phyloP scores from a whole-genome alignment of 306 rosid genomes.

The Lupinus albus region DNA sequence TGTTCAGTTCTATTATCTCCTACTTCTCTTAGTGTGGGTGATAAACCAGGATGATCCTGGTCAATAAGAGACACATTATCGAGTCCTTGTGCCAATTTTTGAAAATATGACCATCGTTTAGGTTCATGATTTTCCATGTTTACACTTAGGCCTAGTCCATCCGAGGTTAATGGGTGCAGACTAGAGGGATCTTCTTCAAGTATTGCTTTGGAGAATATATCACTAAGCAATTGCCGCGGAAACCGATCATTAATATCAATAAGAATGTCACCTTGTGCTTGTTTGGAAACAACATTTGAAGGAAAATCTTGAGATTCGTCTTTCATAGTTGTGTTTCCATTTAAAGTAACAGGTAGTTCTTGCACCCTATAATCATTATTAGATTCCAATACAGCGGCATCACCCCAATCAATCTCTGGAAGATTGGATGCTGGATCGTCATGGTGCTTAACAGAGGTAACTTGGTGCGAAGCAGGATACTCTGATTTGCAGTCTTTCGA shows the following conservation, averaged over 20 bases:
- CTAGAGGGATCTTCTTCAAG: constrained; percentile 45
- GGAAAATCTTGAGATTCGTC: constrained; percentile 44
- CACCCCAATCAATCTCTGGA: constrained; percentile 46
- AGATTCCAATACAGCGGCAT: constrained; percentile 33
- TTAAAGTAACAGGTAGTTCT: constrained; percentile 34
- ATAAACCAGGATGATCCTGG: constrained; percentile 71
- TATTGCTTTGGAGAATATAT: constrained; percentile 61
- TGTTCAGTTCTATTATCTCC: constrained; percentile 55
- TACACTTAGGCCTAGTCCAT: constrained; percentile 68
- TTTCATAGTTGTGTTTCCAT: constrained; percentile 34
- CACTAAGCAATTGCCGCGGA: constrained; percentile 62
- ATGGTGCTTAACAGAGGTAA: constrained; percentile 37
- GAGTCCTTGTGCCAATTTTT: constrained; percentile 74
- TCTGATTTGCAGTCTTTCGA: constrained; percentile 38
- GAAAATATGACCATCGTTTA: constrained; percentile 80
- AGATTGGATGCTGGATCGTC: constrained; percentile 44
- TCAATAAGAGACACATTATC: constrained; percentile 77
- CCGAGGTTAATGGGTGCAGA: constrained; percentile 49
- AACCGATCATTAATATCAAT: constrained; percentile 69
- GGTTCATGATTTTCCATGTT: constrained; percentile 79
- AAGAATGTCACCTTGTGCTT: constrained; percentile 60
- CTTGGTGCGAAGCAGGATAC: constrained; percentile 37
- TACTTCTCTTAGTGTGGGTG: constrained; percentile 47
- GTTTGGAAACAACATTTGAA: constrained; percentile 44
- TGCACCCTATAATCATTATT: constrained; percentile 30